A percentile compares a stretch with the other conserved stretches of the same genome.
Evolutionary conservation across 2,329 filamentous ascomycete species (phyloP).

Genomic region (Nakataea oryzae): DNA sequence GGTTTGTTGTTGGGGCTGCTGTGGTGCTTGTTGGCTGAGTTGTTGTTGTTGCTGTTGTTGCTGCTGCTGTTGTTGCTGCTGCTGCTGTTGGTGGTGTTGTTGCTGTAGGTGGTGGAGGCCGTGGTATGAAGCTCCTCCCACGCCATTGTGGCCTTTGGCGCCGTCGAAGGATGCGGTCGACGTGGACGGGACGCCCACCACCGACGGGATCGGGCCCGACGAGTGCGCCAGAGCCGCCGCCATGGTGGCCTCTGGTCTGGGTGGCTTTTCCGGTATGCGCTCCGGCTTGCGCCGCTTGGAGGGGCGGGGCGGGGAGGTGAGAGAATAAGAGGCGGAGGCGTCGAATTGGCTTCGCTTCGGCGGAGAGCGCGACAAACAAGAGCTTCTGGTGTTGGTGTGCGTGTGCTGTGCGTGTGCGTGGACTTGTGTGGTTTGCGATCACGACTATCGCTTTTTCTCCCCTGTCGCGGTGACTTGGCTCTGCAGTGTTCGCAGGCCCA

Average conservation of each 20-base stretch:
- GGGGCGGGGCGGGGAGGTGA: background rate
- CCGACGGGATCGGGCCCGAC: background rate
- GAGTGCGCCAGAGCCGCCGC: conserved; percentile 4
- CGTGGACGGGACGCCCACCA: conserved; percentile 1
- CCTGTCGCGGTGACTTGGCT: background rate
- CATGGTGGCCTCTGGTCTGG: conserved; percentile 1
- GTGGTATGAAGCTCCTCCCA: background rate
- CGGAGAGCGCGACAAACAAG: background rate
- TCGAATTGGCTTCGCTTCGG: background rate
- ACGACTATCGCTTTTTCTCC: background rate
- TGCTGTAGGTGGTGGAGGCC: background rate
- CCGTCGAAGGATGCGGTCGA: background rate
- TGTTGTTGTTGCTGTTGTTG: background rate
- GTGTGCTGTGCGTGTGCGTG: background rate
- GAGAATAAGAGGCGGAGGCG: background rate
- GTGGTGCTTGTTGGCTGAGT: background rate
- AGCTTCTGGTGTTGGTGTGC: background rate
- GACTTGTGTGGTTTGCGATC: too few relatives aligned
- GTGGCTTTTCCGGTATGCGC: background rate
- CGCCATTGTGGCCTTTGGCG: background rate
- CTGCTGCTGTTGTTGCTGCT: background rate
- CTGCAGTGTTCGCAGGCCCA: background rate
- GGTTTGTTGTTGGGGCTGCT: background rate
- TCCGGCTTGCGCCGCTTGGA: background rate
- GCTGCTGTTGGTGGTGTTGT: background rate